Evolutionary conservation across 345 rosid species (phyloP).

Genomic region (Lepidium africanum): DNA sequence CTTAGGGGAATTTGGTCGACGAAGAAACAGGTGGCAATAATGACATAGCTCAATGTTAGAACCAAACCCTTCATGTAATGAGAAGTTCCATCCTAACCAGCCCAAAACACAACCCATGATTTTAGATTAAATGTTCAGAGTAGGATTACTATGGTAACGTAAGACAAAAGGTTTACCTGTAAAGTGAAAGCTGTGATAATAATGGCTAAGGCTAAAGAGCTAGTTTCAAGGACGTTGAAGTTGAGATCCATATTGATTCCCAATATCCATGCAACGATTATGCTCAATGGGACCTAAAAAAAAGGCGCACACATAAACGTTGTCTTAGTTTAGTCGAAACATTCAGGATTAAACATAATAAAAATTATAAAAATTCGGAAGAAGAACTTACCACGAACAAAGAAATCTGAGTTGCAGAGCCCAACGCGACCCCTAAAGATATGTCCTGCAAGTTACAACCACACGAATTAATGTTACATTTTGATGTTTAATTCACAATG

Average conservation of each 20-base stretch:
- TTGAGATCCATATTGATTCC: slow-evolving; percentile 80
- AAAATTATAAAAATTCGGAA: neutral
- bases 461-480: neutral
- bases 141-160: neutral
- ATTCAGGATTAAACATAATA: neutral
- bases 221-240: slow-evolving; percentile 76
- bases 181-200: slow-evolving; percentile 65
- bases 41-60: slow-evolving; percentile 59
- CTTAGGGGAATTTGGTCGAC: slow-evolving; percentile 42
- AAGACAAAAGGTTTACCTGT: slow-evolving; percentile 38
- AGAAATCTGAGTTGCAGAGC: slow-evolving; percentile 80
- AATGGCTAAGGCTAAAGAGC: slow-evolving; percentile 63
- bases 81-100: slow-evolving; percentile 73
- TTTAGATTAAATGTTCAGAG: neutral
- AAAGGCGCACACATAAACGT: neutral
- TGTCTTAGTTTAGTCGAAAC: neutral
- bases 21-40: slow-evolving; percentile 74
- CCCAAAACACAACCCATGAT: neutral
- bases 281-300: slow-evolving; percentile 61
- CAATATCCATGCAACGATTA: slow-evolving; percentile 63
- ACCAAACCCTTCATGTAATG: slow-evolving; percentile 85
- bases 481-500: neutral
- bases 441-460: slow-evolving; percentile 51
- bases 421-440: slow-evolving; percentile 78
- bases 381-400: slow-evolving; percentile 65